Evolutionary conservation across 495 filamentous ascomycete species (phyloP), one percentile per base, ranked within the genome.

Genomic region (Xylaria intraflava): DNA sequence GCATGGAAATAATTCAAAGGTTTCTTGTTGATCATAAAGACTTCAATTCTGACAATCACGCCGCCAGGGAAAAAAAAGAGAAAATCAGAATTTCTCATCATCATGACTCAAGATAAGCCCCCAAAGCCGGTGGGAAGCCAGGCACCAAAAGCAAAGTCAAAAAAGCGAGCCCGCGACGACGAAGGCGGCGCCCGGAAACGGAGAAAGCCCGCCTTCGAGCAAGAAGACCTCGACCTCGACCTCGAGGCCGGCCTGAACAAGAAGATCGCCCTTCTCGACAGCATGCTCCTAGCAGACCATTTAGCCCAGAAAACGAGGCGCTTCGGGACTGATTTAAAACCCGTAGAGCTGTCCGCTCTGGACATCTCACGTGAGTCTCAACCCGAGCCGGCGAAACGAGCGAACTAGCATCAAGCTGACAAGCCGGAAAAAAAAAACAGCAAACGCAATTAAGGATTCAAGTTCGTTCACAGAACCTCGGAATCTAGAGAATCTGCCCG

Each of bases 181-280:
- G 71, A 72, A 12, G 63, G 50, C 23, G 59, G 51, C 33, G 51
- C 65, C 73, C 72, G 67, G 72, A 76, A 64, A 69, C 70, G 53
- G 78, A 81, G 71, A 78, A 84, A 83, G 61, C 76, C 72, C 49
- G 76, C 77, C 49, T 68, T 69, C 0, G 69, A 76, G 11, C 71
- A 77, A 30, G 73, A 84, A n/a, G 79, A 85, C 16, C 78, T 81
- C 46, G 74, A 80, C 39, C 66, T 82, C 38, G 77, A 84, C 53
- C 59, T 79, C 10, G 78, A 86, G 51, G 67, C 74, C n/a, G 81
- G 83, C n/a, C 69, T 96, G 51, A 92, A 96, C 67, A 79, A 79
- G 57, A 84, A 86, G 0, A 89, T 96, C 65, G 81, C 82, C 24
- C 78, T 81, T 30, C 88, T 98, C 83, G 87, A 95, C 57, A 83